phyloP scores from a whole-genome alignment of 1,284 basidiomycete species.

The Athelia sp. region DNA sequence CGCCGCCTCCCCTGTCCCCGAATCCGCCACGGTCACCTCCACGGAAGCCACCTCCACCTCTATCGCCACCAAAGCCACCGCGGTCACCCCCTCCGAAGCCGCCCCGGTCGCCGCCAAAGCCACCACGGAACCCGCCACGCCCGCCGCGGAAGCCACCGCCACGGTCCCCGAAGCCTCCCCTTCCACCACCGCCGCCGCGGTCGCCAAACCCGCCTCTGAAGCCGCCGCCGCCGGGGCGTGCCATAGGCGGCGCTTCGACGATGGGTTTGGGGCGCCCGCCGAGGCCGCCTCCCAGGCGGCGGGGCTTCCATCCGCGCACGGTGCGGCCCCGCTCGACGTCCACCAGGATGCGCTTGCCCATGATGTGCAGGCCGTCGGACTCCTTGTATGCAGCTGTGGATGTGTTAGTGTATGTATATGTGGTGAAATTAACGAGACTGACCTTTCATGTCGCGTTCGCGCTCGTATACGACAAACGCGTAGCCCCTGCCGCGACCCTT shows the following conservation, averaged over 20 bases:
- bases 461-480: conserved; percentile 96
- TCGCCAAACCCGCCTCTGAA: conserved; percentile 35
- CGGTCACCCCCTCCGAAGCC: conserved; percentile 31
- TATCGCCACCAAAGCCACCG: conserved; percentile 25
- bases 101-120: conserved; percentile 28
- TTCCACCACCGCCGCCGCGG: conserved; percentile 31
- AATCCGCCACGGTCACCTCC: conserved; percentile 23
- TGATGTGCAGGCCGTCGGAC: conserved; percentile 95
- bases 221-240: conserved; percentile 37
- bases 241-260: conserved; percentile 39
- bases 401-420: conserved; percentile 14
- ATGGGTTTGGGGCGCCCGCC: conserved; percentile 92
- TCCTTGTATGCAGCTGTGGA: conserved; percentile 94
- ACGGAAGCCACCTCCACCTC: conserved; percentile 26
- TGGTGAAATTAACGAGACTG: conserved; percentile 15
- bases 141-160: conserved; percentile 20
- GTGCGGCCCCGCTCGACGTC: conserved; percentile 98
- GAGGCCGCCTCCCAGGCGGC: conserved; percentile 90
- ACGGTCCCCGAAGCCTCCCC: conserved; percentile 40
- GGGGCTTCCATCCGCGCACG: conserved; percentile 98
- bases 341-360: conserved; percentile 92
- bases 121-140: conserved; percentile 24
- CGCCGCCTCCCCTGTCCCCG: conserved; percentile 28
- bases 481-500: conserved; percentile 87
- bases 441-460: conserved; percentile 99